These are phyloP conservation scores for Wallacemonas sp. DNA, from an alignment of 208 protist genomes.

Conservation along the genomic window DNA sequence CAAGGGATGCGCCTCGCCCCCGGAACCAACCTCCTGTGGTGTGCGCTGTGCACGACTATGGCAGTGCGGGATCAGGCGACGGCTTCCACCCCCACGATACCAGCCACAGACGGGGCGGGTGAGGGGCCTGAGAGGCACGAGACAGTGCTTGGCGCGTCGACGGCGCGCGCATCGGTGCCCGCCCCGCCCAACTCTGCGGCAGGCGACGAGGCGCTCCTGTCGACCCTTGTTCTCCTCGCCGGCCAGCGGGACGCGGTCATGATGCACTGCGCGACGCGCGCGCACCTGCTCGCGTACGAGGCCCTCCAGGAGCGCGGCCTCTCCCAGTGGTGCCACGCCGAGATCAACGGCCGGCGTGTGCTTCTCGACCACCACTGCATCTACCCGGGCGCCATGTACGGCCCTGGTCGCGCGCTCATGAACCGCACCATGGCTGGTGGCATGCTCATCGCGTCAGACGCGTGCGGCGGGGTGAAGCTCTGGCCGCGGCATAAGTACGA, in stretches of 20 bases:
- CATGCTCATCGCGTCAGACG: slow-evolving; percentile 62
- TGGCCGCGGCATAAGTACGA: slow-evolving; percentile 73
- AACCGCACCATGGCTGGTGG: slow-evolving; percentile 64
- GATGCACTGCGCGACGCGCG: slow-evolving; percentile 56
- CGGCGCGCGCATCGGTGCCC: slow-evolving; percentile 6
- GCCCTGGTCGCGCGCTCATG: slow-evolving; percentile 61
- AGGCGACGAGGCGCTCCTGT: slow-evolving; percentile 3
- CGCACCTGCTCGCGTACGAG: slow-evolving; percentile 62
- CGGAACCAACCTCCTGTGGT: slow-evolving; percentile 26
- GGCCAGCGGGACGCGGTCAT: slow-evolving; percentile 27
- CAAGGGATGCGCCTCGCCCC: slow-evolving; percentile 41
- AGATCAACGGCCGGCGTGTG: slow-evolving; percentile 64
- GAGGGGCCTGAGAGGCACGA: no score
- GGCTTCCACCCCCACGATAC: not conserved
- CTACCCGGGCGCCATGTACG: slow-evolving; percentile 71
- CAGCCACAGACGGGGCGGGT: not conserved
- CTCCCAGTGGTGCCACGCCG: slow-evolving; percentile 66
- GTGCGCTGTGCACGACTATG: slow-evolving; percentile 35
- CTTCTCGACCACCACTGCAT: slow-evolving; percentile 84
- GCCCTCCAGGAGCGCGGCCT: slow-evolving; percentile 28
- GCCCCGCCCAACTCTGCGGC: not conserved
- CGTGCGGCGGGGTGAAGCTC: slow-evolving; percentile 81
- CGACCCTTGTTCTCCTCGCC: slow-evolving; percentile 28
- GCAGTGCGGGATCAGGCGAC: not conserved
- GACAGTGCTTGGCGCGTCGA: no score